Percentiles rank a stretch among this genome's conserved stretches.
Conservation (phyloP, 805 yeast species). For the Candida gorgasii region DNA sequence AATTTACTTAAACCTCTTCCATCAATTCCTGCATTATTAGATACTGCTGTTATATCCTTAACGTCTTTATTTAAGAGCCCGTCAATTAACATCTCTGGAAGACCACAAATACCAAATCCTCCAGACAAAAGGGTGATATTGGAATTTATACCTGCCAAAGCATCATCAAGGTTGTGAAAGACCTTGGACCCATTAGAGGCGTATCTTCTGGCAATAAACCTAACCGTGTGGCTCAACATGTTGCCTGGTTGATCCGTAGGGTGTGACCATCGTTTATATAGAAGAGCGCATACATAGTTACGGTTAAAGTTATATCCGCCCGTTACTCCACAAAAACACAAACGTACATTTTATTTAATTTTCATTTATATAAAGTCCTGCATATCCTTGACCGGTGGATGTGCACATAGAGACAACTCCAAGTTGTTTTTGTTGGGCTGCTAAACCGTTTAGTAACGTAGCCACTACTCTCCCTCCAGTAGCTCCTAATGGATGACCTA, state of each 20-base stretch:
- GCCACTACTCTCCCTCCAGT: slow-evolving; percentile 57
- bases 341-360: not conserved
- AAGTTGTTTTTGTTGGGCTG: slow-evolving; percentile 26
- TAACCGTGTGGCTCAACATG: not conserved
- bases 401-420: slow-evolving; percentile 45
- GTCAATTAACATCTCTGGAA: slow-evolving; percentile 45
- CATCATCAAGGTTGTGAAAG: slow-evolving; percentile 26
- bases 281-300: not conserved
- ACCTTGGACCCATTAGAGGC: slow-evolving; percentile 18
- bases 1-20: slow-evolving; percentile 44
- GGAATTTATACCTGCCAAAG: slow-evolving; percentile 28
- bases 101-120: slow-evolving; percentile 51
- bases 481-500: slow-evolving; percentile 54
- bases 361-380: slow-evolving; percentile 33
- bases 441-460: slow-evolving; percentile 37
- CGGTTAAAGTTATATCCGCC: slow-evolving; percentile 1
- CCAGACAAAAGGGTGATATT: slow-evolving; percentile 43
- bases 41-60: slow-evolving; percentile 41
- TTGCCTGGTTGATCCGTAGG: not conserved
- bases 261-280: not conserved
- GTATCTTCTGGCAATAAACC: not conserved
- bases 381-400: slow-evolving; percentile 43
- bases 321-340: not conserved
- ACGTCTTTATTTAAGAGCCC: slow-evolving; percentile 36
- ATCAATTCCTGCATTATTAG: slow-evolving; percentile 52